Evolutionary conservation across 1,284 basidiomycete genomes (phyloP), one percentile per base, ranked within the genome.

Genomic region (Naganishia sp.): DNA sequence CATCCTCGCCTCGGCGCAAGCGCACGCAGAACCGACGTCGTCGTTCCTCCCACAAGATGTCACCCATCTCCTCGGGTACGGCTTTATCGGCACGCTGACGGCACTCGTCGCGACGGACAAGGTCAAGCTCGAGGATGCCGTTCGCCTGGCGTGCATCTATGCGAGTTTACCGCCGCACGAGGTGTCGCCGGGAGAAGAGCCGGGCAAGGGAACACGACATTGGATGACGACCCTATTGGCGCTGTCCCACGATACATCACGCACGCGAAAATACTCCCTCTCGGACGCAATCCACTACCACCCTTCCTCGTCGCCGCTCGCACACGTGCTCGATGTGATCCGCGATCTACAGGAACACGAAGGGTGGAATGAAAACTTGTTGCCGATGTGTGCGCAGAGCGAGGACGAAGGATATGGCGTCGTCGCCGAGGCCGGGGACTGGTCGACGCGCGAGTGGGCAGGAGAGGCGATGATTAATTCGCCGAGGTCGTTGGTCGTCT

Each of bases 51-150:
- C 78, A 15, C 51, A 66, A 13, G 74, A 73, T 6, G 77, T 75
- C 11, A 72, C 72, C 5, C 75, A 77, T 67, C 74, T 80, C 31
- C 75, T 75, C 6, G 78, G 78, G 15, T 77, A 80, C 63, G 78
- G 78, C 2, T 79, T 79, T 66, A 74, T 80, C 58, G 78, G 78
- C 2, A 77, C 77, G 2, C 68, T 80, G 25, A 76, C 78, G 2
- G 74, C 77, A 2, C 67, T 80, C 13, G 78, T 80, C 18, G 78
- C 77, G 6, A 70, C 75, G 6, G 77, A 77, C 7, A 71, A 73
- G 42, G 64, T 80, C 7, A 76, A 77, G 63, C 71, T 80, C 15
- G 69, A 74, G 7, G 75, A 75, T 10, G 77, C 76, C 11, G 75
- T 78, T 23, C 67, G 78, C 18, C 68, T 80, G 13, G 75, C 76